phyloP scores from a whole-genome alignment of 805 yeast genomes.

The Saccharomycopsis malanga region DNA sequence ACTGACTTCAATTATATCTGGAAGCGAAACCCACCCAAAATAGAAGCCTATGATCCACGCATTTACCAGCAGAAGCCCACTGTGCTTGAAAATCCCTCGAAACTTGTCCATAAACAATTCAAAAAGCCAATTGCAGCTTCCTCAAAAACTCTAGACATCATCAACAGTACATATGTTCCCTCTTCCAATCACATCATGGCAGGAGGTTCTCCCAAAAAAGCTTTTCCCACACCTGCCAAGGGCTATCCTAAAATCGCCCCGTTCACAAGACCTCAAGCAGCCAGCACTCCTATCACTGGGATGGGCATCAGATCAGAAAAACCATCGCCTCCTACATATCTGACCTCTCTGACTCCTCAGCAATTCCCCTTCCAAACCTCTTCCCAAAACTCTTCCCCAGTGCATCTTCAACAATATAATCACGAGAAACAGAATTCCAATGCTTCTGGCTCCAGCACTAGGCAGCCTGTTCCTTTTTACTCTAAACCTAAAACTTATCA shows the following conservation, averaged over 20 bases:
- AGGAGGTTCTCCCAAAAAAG: constrained; percentile 53
- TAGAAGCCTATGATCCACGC: constrained; percentile 55
- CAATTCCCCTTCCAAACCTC: too few relatives aligned
- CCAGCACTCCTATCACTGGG: not conserved
- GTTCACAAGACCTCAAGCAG: not conserved
- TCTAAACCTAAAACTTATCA: not conserved
- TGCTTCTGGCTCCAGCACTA: not conserved
- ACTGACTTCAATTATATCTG: constrained; percentile 57
- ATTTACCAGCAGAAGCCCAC: constrained; percentile 22
- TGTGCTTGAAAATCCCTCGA: not conserved
- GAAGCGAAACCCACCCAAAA: constrained; percentile 58
- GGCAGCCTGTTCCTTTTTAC: not conserved
- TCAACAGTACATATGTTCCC: constrained; percentile 57
- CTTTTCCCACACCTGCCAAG: constrained; percentile 27
- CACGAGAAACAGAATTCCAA: not conserved
- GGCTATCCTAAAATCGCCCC: constrained; percentile 10
- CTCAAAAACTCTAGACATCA: constrained; percentile 40
- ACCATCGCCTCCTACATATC: too few relatives aligned
- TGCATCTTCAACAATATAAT: not conserved
- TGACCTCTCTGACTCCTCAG: too few relatives aligned
- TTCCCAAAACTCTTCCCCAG: not conserved
- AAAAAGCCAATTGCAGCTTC: constrained; percentile 15
- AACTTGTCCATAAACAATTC: constrained; percentile 8
- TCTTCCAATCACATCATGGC: constrained; percentile 65
- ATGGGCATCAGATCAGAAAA: not conserved